A percentile compares a stretch with the other conserved stretches of the same genome.
These are phyloP conservation scores for Hymenoscyphus linearis DNA, from an alignment of 2,329 filamentous ascomycete species.

Conservation along the genomic window DNA sequence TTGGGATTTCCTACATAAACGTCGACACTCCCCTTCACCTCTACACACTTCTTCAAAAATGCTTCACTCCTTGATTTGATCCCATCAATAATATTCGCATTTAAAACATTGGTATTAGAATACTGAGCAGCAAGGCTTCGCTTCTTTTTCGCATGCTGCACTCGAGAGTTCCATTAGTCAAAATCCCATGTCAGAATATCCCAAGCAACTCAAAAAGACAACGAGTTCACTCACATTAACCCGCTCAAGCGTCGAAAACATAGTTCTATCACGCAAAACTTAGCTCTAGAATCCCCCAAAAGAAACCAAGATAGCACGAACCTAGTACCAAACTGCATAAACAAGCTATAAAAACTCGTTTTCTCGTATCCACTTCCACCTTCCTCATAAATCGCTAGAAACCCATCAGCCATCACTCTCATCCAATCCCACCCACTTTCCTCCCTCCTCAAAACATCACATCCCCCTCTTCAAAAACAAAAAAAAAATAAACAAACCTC, in stretches of 20 bases:
- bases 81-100: slow-evolving; percentile 47
- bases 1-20: slow-evolving; percentile 46
- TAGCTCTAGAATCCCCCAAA: background rate
- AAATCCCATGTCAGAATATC: background rate
- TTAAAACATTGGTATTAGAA: slow-evolving; percentile 62
- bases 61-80: slow-evolving; percentile 51
- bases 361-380: slow-evolving; percentile 61
- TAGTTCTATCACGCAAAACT: slow-evolving; percentile 27
- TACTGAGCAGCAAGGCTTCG: background rate
- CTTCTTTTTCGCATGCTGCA: slow-evolving; percentile 1
- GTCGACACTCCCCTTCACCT: slow-evolving; percentile 46
- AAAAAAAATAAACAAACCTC: slow-evolving; percentile 29
- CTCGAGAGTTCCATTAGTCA: background rate
- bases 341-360: slow-evolving; percentile 59
- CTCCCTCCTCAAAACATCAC: background rate
- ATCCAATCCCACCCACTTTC: background rate
- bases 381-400: slow-evolving; percentile 51
- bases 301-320: slow-evolving; percentile 26
- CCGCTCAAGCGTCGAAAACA: slow-evolving; percentile 35
- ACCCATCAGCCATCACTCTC: background rate
- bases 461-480: background rate
- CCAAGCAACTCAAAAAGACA: background rate
- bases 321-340: slow-evolving; percentile 52
- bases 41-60: slow-evolving; percentile 50
- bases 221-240: slow-evolving; percentile 24